Conservation (phyloP, 148 eudicot genomes). For the Dianthus caryophyllus region DNA sequence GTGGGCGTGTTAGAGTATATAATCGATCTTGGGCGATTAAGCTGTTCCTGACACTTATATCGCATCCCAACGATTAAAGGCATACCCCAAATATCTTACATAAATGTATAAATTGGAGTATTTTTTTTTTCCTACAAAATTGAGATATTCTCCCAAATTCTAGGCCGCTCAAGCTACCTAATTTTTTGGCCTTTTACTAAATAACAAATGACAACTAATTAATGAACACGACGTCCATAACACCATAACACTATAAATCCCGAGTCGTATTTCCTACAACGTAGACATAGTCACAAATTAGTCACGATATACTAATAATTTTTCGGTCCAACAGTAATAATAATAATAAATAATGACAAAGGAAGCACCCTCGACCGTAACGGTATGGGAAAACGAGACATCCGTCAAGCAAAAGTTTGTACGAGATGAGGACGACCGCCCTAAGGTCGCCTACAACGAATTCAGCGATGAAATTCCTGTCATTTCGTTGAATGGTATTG, state of each 20-base stretch:
- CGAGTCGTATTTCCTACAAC: not conserved
- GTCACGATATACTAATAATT: not conserved
- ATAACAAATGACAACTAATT: too few species aligned
- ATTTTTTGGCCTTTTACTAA: not conserved
- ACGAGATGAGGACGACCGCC: slow-evolving; percentile 61
- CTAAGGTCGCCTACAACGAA: slow-evolving; percentile 55
- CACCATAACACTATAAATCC: not conserved
- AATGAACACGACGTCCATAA: not conserved
- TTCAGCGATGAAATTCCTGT: slow-evolving; percentile 56
- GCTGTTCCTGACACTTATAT: too few species aligned
- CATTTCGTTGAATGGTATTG: slow-evolving; percentile 57
- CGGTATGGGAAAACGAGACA: not conserved
- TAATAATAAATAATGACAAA: not conserved
- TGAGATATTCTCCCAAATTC: not conserved
- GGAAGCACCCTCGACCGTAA: not conserved
- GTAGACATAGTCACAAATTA: not conserved
- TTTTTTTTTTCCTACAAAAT: too few species aligned
- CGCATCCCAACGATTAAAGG: too few species aligned
- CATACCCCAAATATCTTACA: too few species aligned
- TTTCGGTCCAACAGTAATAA: not conserved
- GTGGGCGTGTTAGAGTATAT: too few species aligned
- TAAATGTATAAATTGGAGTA: too few species aligned
- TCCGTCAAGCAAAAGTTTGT: slow-evolving; percentile 29
- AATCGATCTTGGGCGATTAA: too few species aligned
- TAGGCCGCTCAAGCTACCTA: slow-evolving; percentile 4